Percentiles rank a stretch among this genome's conserved stretches.
Conservation (phyloP, 305 asterid genomes). For the Fraxinus baroniana region DNA sequence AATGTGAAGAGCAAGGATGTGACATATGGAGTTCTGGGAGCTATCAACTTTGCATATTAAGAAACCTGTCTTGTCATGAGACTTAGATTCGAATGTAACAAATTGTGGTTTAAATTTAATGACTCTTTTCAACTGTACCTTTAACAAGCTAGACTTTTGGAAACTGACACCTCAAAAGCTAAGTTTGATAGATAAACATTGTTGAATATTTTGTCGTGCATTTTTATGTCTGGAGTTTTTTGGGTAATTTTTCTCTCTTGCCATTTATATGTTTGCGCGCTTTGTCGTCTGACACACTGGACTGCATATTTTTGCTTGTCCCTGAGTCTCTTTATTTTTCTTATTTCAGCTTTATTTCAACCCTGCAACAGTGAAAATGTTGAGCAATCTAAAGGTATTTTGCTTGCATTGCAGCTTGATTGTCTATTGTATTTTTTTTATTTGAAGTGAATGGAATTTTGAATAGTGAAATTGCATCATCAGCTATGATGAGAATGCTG, state of each 20-base stretch:
- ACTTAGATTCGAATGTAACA: not conserved
- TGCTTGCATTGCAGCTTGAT: constrained; percentile 20
- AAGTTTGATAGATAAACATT: not conserved
- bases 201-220: not conserved
- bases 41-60: not conserved
- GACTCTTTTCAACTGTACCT: not conserved
- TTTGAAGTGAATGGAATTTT: constrained; percentile 15
- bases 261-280: not conserved
- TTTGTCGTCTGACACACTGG: constrained; percentile 18
- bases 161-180: not conserved
- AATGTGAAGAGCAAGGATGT: not conserved
- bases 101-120: not conserved
- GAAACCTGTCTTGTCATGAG: not conserved
- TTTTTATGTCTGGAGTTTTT: not conserved
- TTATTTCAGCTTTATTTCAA: constrained; percentile 79
- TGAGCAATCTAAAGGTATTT: constrained; percentile 95
- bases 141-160: not conserved
- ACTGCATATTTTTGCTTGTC: constrained; percentile 17
- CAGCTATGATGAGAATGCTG: not conserved
- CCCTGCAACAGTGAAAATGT: constrained; percentile 99
- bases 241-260: not conserved
- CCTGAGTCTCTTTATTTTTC: not conserved
- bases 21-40: not conserved
- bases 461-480: not conserved
- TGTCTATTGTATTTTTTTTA: not conserved